Base-by-base conservation (phyloP, 768 basidiomycete genomes). In the Asterophora parasitica region DNA sequence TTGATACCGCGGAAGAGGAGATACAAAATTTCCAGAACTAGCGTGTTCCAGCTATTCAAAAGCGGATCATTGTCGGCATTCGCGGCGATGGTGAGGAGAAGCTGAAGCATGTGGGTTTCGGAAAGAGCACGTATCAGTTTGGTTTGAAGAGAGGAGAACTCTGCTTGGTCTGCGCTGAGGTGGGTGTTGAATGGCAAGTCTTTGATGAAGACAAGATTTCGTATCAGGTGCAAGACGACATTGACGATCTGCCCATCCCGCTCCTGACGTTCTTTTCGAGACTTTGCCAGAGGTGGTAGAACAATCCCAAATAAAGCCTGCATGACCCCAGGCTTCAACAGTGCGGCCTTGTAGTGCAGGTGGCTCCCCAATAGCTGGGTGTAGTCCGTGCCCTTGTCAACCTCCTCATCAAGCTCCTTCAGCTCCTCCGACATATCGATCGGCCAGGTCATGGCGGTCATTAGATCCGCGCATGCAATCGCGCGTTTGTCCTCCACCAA, bases 401-500 rank as follows among this genome's bases (percentile, higher is more conserved):
- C 56, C 32, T 85, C 88, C 36, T 92, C 88, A 61, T 88, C 85
- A 45, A 97, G 80, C 60, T 98, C 96, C 58, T 87, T 88, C 53
- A 99, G 73, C 66, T 98, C 96, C 58, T 91, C 88, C 0, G 92
- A 88, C 53, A 98, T 73, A 65, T 98, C 91, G 45, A 99, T 95
- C 0, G 96, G 96, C 96, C 96, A 99, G 1, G 95, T 98, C 89
- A 99, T 90, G 0, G 94, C 93, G 0, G 92, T 89, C 62, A 98
- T 84, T 17, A 99, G 72, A 62, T 98, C 96, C 7, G 83, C 85
- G 53, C 85, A 87, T 0, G 84, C 80, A 20, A 95, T 77, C 0
- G 90, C 91, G 40, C 88, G 75, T 57, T 85, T 88, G 65, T 92
- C 88, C 54, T 91, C 88, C 27, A 87, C 82, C 16, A 73, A 65